These are phyloP conservation scores for Diatrype stigma DNA, from an alignment of 2,329 filamentous ascomycete genomes.

Conservation along the genomic window DNA sequence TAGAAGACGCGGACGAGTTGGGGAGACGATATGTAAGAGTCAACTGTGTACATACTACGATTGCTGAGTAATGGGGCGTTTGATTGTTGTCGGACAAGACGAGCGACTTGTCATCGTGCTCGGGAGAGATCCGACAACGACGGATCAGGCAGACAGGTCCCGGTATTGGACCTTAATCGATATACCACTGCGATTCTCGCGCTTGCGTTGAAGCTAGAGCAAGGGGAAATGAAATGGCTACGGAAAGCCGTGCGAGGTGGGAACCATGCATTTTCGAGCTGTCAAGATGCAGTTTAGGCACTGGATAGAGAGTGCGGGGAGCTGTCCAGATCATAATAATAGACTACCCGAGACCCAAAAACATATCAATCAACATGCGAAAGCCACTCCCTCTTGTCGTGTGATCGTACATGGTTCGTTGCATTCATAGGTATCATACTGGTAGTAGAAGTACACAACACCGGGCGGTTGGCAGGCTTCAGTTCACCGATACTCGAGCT, in stretches of 20 bases:
- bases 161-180: background rate
- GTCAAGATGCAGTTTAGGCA: too few species aligned
- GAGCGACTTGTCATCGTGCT: background rate
- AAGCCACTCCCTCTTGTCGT: too few species aligned
- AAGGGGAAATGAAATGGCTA: background rate
- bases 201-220: background rate
- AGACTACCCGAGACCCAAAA: background rate
- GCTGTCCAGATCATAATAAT: background rate
- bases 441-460: too few species aligned
- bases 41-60: constrained; percentile 14
- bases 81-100: background rate
- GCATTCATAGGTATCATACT: too few species aligned
- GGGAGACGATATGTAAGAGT: constrained; percentile 16
- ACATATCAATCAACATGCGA: too few species aligned
- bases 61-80: background rate
- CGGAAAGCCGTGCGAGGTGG: background rate
- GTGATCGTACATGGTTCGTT: too few species aligned
- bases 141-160: background rate
- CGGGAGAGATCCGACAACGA: background rate
- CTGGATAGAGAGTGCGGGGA: background rate
- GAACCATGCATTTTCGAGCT: background rate
- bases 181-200: background rate
- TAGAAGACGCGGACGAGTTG: constrained; percentile 2
- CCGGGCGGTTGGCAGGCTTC: too few species aligned
- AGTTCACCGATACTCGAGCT: too few species aligned